Conservation (phyloP, 495 filamentous ascomycete species). For the Geopyxis carbonaria region DNA sequence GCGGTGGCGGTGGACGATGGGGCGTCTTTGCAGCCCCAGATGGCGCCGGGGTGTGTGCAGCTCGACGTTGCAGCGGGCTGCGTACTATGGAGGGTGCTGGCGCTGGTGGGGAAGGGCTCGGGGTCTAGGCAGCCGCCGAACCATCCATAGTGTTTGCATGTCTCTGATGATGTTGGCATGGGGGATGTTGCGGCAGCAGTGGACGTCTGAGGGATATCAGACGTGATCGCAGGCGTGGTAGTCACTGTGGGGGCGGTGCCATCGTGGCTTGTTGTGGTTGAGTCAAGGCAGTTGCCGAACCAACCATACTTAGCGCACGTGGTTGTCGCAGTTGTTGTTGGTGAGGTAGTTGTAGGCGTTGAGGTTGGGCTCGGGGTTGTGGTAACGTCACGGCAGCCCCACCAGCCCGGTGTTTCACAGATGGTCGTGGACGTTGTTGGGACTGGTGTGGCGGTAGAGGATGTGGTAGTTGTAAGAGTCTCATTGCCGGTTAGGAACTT, state of each 20-base stretch:
- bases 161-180: slow-evolving; percentile 25
- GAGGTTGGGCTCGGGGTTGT: slow-evolving; percentile 27
- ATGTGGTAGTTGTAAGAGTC: slow-evolving; percentile 54
- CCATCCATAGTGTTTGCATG: slow-evolving; percentile 36
- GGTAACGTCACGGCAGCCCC: slow-evolving; percentile 43
- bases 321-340: slow-evolving; percentile 22
- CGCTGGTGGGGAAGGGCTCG: slow-evolving; percentile 23
- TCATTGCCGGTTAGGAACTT: slow-evolving; percentile 86
- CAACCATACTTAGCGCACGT: slow-evolving; percentile 39
- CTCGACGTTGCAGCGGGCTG: slow-evolving; percentile 16
- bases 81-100: slow-evolving; percentile 6
- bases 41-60: slow-evolving; percentile 16
- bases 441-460: slow-evolving; percentile 33
- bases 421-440: slow-evolving; percentile 35
- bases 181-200: slow-evolving; percentile 24
- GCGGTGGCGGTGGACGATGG: slow-evolving; percentile 3
- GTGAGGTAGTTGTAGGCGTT: slow-evolving; percentile 26
- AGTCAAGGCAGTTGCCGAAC: slow-evolving; percentile 43
- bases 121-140: slow-evolving; percentile 42
- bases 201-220: slow-evolving; percentile 22
- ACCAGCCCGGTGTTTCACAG: slow-evolving; percentile 55
- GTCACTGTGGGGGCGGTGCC: slow-evolving; percentile 17
- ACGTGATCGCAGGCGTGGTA: slow-evolving; percentile 27
- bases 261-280: slow-evolving; percentile 14
- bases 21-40: slow-evolving; percentile 9